Evolutionary conservation across 495 filamentous ascomycete genomes (phyloP).

Genomic region (Podospora tetraspora): DNA sequence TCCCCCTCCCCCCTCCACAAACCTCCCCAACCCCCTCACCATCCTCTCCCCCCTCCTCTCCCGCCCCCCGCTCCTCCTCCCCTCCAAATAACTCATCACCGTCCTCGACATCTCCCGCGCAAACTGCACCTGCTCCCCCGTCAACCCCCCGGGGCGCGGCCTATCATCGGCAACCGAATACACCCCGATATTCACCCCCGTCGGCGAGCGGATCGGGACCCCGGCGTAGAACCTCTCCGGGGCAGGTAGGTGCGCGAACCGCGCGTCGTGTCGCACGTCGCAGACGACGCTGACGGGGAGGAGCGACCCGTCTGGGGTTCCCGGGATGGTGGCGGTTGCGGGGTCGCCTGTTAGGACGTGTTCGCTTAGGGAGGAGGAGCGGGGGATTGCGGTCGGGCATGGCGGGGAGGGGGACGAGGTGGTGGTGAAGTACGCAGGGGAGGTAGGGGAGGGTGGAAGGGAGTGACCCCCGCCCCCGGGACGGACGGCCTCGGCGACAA

Average conservation of each 20-base stretch:
- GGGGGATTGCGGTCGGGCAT: constrained; percentile 39
- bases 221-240: constrained; percentile 56
- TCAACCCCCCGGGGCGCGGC: constrained; percentile 41
- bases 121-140: constrained; percentile 34
- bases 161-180: constrained; percentile 61
- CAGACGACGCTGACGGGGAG: constrained; percentile 41
- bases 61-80: constrained; percentile 51
- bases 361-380: constrained; percentile 44
- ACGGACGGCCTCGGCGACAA: constrained; percentile 59
- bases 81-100: constrained; percentile 60
- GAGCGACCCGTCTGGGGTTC: constrained; percentile 3
- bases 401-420: background rate
- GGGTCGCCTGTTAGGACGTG: constrained; percentile 31
- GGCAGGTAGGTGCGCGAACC: constrained; percentile 37
- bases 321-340: constrained; percentile 17
- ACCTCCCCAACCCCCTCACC: constrained; percentile 56
- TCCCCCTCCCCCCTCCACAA: constrained; percentile 45
- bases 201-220: constrained; percentile 60
- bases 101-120: constrained; percentile 48
- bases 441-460: background rate
- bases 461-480: no score
- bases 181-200: constrained; percentile 65
- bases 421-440: constrained; percentile 41
- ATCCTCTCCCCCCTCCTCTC: constrained; percentile 54
- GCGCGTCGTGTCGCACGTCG: constrained; percentile 47